phyloP scores from a whole-genome alignment of 2,329 filamentous ascomycete species.

The Nigrograna mackinnonii region DNA sequence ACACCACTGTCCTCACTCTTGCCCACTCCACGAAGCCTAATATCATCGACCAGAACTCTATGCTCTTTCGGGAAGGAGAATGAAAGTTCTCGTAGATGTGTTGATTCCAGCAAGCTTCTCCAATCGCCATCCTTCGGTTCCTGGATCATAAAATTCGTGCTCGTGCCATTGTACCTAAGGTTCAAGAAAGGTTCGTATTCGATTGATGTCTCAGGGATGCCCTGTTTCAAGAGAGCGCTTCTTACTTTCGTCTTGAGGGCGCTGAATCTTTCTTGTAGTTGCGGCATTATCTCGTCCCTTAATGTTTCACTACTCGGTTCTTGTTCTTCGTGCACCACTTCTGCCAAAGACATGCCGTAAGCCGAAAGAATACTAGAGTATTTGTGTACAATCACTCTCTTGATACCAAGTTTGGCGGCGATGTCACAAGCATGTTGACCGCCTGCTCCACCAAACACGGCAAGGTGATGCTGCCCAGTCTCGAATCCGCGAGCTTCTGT shows the following conservation, averaged over 20 bases:
- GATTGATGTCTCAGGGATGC: conserved; percentile 51
- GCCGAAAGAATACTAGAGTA: conserved; percentile 53
- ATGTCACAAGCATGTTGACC: conserved; percentile 52
- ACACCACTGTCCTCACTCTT: no score
- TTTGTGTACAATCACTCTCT: conserved; percentile 47
- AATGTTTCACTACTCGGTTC: conserved; percentile 38
- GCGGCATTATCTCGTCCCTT: conserved; percentile 12
- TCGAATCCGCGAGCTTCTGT: conserved; percentile 29
- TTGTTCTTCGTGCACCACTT: conserved; percentile 47
- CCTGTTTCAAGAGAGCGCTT: conserved; percentile 65
- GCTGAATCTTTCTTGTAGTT: conserved; percentile 70
- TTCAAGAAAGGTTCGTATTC: conserved; percentile 44
- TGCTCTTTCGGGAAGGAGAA: conserved; percentile 45
- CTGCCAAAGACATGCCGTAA: conserved; percentile 52
- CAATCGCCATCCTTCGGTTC: conserved; percentile 35
- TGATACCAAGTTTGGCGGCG: conserved; percentile 48
- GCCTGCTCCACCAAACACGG: conserved; percentile 39
- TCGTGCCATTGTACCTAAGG: conserved; percentile 49
- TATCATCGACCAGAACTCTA: conserved; percentile 47
- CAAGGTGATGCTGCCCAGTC: conserved; percentile 24
- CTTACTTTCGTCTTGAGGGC: conserved; percentile 67
- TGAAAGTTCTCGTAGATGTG: conserved; percentile 48
- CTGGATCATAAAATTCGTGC: conserved; percentile 49
- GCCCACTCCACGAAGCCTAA: conserved; percentile 48
- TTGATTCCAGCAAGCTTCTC: conserved; percentile 34